Base-by-base conservation (phyloP, 305 asterid species). In the Fraxinus paxiana region DNA sequence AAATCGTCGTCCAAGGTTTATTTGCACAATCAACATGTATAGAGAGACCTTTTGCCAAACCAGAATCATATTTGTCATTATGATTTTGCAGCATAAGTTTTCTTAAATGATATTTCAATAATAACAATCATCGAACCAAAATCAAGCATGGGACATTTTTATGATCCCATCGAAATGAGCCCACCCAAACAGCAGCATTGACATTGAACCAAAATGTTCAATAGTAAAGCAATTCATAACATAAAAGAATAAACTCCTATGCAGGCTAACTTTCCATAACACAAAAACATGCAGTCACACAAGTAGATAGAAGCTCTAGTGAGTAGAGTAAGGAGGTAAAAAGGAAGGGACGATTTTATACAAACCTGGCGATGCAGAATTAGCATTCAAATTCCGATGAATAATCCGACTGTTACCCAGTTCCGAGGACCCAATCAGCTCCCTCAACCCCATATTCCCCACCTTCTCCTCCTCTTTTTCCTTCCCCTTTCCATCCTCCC, bases 391-490 rank as follows among this genome's bases (percentile, higher is more conserved):
- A 83, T 85, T 87, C 77, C 90, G 86, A 76, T 87, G 90, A 79
- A 89, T 82, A 80, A 95, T 90, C 70, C 92, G 85, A 3, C 87
- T 92, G 30, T 81, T 83, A 56, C 82, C 83, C 0, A 92, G 85
- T 35, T 90, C 92, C 61, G 80, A 87, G 20, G 88, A 77, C 48
- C 82, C 95, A 81, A 96, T 92, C 89, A 96, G 91, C 85, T 94
- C 99, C 84, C 89, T 92, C 92, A 96, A 87, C 5, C 99, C 99
- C 79, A 83, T 79, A 79, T 84, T 95, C 77, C 79, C 87, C 4
- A 79, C 79, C 83, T 87, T 90, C 76, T 89, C 96, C 76, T 79
- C 90, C 73, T 59, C 84, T 41, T 80, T 51, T 51, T 15, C 77
- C 54, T 34, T 73, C 38, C 33, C 54, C 79, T 15, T 76, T 81